Evolutionary conservation across 257 asterid species (phyloP).

Genomic region (Solanum neorickii): DNA sequence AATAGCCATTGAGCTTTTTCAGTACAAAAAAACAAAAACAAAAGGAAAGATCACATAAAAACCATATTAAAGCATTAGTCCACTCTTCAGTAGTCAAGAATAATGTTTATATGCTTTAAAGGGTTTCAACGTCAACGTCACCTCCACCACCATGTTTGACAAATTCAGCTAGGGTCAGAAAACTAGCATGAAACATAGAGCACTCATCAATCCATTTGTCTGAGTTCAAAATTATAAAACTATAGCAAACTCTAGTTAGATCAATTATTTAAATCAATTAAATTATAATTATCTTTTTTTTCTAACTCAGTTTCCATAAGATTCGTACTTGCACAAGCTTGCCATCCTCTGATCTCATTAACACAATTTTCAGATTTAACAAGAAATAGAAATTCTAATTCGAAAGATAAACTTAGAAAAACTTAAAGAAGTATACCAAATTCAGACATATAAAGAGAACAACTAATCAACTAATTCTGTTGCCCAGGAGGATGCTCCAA

Average conservation of each 20-base stretch:
- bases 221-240: background rate
- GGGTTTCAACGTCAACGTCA: constrained; percentile 42
- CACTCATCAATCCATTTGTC: background rate
- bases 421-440: too few relatives aligned
- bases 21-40: too few relatives aligned
- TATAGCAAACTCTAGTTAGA: background rate
- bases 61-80: background rate
- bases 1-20: too few relatives aligned
- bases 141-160: constrained; percentile 66
- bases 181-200: constrained; percentile 30
- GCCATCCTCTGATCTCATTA: too few relatives aligned
- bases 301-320: too few relatives aligned
- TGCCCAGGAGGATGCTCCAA: constrained; percentile 49
- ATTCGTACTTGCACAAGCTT: too few relatives aligned
- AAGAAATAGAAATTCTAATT: too few relatives aligned
- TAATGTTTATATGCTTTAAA: constrained; percentile 37
- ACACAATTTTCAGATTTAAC: too few relatives aligned
- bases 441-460: too few relatives aligned
- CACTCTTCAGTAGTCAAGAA: constrained; percentile 11
- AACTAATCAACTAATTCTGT: constrained; percentile 24
- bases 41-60: background rate
- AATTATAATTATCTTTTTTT: too few relatives aligned
- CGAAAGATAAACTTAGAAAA: too few relatives aligned
- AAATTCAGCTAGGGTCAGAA: constrained; percentile 67
- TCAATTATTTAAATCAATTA: too few relatives aligned